Base-by-base conservation (phyloP, 495 filamentous ascomycete species). In the Hypoxylon intermedium region DNA sequence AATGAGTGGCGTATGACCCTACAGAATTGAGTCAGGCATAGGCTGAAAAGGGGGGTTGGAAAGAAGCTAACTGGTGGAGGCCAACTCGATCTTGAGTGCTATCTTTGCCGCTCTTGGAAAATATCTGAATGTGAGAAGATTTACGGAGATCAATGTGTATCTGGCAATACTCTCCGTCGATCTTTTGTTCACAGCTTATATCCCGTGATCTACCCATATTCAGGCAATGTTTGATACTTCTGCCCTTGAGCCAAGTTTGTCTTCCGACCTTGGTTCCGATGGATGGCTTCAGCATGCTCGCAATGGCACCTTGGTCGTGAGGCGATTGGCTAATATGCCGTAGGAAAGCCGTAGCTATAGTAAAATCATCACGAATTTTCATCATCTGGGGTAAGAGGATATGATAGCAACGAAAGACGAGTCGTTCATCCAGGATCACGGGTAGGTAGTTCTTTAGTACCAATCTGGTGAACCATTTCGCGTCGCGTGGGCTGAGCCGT, bases 81-180 rank as follows among this genome's bases (percentile, higher is more conserved):
- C 75, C 79, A 18, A 66, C 67, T 21, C 89, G 82, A 71, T 95
- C 92, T 40, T 70, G 46, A 0, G 91, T 96, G 6, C 91, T 93
- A 58, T 96, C 90, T 65, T 93, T 93, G 31, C 92, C 91, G 57
- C 90, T 93, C 72, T 96, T 96, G 6, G 90, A 94, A 67, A 95
- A 95, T 21, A 96, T 90, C 40, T 87, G 86, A 6, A 96, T 85
- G 24, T 80, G 77, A 2, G 79, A 50, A 0, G 67, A 65, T 6
- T 82, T 85, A 2, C 76, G 75, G 13, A 91, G 75, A 55, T 95
- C 85, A 16, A 96, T 82, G 55, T 96, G 92, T 20, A 96, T 86
- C 65, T 95, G 89, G 63, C 89, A 93, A 54, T 93, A 94, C 69
- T 94, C 90, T 2, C 92, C 91, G 62, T 96, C 92, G 48, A 94